A percentile compares a stretch with the other conserved stretches of the same genome.
Conservation (phyloP, 495 filamentous ascomycete species). For the Penicillium paxilli region DNA sequence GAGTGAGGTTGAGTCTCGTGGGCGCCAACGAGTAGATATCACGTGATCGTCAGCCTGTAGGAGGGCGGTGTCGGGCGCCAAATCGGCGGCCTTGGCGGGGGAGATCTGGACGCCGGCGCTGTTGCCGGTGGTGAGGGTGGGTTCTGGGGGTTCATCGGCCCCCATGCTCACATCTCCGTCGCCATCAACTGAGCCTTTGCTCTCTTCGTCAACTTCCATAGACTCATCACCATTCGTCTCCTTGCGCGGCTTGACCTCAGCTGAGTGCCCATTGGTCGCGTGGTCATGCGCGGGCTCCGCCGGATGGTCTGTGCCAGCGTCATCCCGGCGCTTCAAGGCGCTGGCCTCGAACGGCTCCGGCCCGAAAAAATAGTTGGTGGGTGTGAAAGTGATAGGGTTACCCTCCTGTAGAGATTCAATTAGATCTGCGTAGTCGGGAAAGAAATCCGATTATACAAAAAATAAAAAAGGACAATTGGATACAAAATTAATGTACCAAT, state of each 20-base stretch:
- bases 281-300: slow-evolving; percentile 44
- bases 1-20: slow-evolving; percentile 69
- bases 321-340: slow-evolving; percentile 28
- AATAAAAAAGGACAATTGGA: neutral
- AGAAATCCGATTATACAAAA: neutral
- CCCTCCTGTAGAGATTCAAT: slow-evolving; percentile 39
- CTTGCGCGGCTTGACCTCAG: slow-evolving; percentile 40
- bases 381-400: slow-evolving; percentile 35
- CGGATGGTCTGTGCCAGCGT: slow-evolving; percentile 33
- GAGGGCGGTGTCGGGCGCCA: slow-evolving; percentile 65
- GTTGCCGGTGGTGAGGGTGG: slow-evolving; percentile 61
- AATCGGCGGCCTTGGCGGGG: slow-evolving; percentile 59
- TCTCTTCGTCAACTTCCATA: slow-evolving; percentile 46
- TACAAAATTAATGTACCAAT: too few species aligned
- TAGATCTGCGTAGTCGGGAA: slow-evolving; percentile 2
- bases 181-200: slow-evolving; percentile 33
- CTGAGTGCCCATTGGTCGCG: slow-evolving; percentile 43
- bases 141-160: slow-evolving; percentile 49
- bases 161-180: slow-evolving; percentile 48
- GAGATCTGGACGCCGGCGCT: slow-evolving; percentile 68
- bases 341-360: slow-evolving; percentile 42
- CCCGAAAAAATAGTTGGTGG: slow-evolving; percentile 52
- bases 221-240: slow-evolving; percentile 64
- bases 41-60: slow-evolving; percentile 64
- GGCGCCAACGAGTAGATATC: slow-evolving; percentile 75